phyloP scores from a whole-genome alignment of 495 filamentous ascomycete species.

The Tuber brumale region DNA sequence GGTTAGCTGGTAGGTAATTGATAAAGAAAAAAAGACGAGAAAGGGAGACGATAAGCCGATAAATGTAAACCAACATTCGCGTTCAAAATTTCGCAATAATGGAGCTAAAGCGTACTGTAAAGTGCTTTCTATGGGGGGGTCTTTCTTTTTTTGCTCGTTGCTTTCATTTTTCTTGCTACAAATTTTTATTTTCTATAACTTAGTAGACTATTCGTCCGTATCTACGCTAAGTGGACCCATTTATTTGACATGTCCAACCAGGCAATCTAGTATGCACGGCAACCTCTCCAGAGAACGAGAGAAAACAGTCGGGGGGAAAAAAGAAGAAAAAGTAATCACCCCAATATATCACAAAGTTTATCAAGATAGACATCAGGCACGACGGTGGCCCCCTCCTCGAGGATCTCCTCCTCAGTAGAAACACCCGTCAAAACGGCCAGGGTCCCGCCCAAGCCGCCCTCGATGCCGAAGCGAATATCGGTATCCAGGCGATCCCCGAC shows the following conservation, averaged over 20 bases:
- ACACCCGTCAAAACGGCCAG: slow-evolving; percentile 89
- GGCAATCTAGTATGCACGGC: background rate
- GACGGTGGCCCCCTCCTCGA: slow-evolving; percentile 53
- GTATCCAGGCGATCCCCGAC: slow-evolving; percentile 90
- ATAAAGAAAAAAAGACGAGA: background rate
- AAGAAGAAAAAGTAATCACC: slow-evolving; percentile 16
- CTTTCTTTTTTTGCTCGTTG: background rate
- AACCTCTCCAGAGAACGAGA: background rate
- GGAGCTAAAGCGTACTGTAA: background rate
- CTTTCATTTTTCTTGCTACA: background rate
- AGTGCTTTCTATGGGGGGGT: background rate
- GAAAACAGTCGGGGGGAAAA: background rate
- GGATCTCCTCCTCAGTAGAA: slow-evolving; percentile 70
- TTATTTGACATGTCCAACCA: background rate
- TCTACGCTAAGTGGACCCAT: background rate
- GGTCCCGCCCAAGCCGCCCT: slow-evolving; percentile 85
- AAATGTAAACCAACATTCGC: slow-evolving; percentile 2
- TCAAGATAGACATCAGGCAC: slow-evolving; percentile 76
- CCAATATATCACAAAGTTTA: slow-evolving; percentile 66
- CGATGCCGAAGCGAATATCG: slow-evolving; percentile 90
- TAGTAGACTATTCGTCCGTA: background rate
- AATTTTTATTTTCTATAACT: background rate
- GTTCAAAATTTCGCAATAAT: background rate
- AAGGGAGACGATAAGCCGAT: background rate
- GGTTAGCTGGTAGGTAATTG: slow-evolving; percentile 3